Conservation (phyloP, 305 asterid genomes). For the Solanum hybrid region DNA sequence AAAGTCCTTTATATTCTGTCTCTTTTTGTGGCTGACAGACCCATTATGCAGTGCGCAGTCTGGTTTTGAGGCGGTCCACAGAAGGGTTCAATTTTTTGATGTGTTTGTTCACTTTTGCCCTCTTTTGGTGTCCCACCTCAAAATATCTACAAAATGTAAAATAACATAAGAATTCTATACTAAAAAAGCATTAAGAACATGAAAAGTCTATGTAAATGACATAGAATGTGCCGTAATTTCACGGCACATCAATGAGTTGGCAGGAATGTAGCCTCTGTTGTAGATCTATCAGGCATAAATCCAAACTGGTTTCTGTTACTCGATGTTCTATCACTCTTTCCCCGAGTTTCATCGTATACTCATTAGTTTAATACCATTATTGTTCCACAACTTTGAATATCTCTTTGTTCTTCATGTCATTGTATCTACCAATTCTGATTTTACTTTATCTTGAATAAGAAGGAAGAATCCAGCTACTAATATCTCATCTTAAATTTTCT, state of each 20-base stretch:
- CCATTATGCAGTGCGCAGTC: not conserved
- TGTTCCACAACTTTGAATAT: not conserved
- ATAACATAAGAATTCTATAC: not conserved
- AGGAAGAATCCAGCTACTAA: not conserved
- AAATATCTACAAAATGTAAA: not conserved
- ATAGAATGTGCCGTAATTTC: not conserved
- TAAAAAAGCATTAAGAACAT: not conserved
- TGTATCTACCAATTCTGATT: not conserved
- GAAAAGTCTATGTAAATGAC: not conserved
- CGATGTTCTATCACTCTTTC: not conserved
- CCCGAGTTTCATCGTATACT: no score
- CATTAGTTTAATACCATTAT: not conserved
- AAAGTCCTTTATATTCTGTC: not conserved
- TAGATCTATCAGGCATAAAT: not conserved
- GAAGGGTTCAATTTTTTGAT: not conserved
- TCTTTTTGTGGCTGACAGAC: not conserved
- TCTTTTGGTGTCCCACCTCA: not conserved
- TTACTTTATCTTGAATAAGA: not conserved
- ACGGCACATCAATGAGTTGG: not conserved
- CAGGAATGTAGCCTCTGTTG: not conserved
- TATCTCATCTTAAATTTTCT: slow-evolving; percentile 19
- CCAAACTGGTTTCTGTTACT: not conserved
- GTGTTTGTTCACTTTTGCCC: not conserved
- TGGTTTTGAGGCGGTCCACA: not conserved
- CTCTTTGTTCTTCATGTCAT: not conserved